These are phyloP conservation scores for Paraphysoderma sedebokerense DNA, from an alignment of 371 early-diverging fungal genomes.

Conservation along the genomic window DNA sequence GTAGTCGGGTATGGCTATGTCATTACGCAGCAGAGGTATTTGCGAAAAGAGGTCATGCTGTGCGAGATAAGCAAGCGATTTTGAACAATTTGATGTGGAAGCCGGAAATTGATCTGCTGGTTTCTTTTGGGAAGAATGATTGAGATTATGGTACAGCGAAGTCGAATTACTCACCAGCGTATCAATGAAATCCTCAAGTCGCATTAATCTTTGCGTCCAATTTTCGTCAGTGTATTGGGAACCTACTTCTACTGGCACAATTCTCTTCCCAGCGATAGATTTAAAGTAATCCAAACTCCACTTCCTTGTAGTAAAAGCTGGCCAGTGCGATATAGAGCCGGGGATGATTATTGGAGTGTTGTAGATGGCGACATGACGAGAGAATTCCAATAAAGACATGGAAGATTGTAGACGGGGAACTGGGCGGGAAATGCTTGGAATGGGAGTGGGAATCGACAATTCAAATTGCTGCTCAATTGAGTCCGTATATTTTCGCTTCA, in stretches of 20 bases:
- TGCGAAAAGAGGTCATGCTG: constrained; percentile 77
- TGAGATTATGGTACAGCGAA: too few species aligned
- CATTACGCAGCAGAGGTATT: constrained; percentile 47
- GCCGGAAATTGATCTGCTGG: neutral
- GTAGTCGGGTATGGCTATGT: constrained; percentile 64
- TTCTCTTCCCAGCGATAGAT: constrained; percentile 40
- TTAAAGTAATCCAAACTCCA: constrained; percentile 46
- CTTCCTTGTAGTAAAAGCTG: constrained; percentile 30
- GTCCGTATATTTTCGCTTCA: too few species aligned
- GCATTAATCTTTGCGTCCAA: constrained; percentile 66
- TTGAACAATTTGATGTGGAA: neutral
- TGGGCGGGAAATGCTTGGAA: too few species aligned
- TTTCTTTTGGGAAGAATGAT: neutral
- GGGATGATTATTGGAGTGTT: constrained; percentile 11
- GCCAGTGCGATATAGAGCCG: constrained; percentile 47
- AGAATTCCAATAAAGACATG: too few species aligned
- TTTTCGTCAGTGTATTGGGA: constrained; percentile 46
- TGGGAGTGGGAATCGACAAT: too few species aligned
- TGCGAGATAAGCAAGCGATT: constrained; percentile 56
- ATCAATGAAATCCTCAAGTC: constrained; percentile 55
- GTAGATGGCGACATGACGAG: too few species aligned
- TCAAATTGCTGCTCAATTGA: too few species aligned
- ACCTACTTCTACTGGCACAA: constrained; percentile 79
- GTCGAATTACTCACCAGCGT: constrained; percentile 17
- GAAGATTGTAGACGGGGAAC: too few species aligned